phyloP scores from a whole-genome alignment of 345 rosid genomes.

The Eucalyptus decipiens region DNA sequence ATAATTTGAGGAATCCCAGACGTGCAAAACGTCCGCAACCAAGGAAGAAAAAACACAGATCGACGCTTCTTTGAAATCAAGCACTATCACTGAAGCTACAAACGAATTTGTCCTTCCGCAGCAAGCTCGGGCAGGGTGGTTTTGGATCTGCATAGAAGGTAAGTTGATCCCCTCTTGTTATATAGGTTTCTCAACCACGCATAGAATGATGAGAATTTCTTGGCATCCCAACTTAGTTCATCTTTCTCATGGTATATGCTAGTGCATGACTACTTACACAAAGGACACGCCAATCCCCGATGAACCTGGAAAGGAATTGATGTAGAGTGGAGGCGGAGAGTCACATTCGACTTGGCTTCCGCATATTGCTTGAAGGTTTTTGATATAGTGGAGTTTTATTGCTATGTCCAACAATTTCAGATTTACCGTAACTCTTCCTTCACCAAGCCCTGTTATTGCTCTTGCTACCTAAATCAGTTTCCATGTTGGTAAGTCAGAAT shows the following conservation, averaged over 20 bases:
- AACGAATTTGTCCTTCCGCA: slow-evolving; percentile 1
- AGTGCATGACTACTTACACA: too few relatives aligned
- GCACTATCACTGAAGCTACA: slow-evolving; percentile 1
- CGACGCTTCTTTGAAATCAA: too few relatives aligned
- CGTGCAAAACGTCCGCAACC: too few relatives aligned
- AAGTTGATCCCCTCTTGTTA: not conserved
- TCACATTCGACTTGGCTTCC: not conserved
- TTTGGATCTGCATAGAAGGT: slow-evolving; percentile 23
- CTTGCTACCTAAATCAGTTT: not conserved
- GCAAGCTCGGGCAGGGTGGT: slow-evolving; percentile 16
- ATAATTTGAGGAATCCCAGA: too few relatives aligned
- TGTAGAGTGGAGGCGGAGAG: not conserved
- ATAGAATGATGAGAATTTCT: not conserved
- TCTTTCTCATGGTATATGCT: not conserved
- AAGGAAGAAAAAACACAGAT: too few relatives aligned
- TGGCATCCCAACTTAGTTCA: not conserved
- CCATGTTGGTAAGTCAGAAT: not conserved
- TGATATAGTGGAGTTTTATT: not conserved
- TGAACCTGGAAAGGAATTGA: not conserved
- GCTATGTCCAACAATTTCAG: not conserved
- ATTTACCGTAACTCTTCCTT: not conserved
- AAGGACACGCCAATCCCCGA: not conserved
- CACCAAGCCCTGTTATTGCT: not conserved
- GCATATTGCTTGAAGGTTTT: not conserved
- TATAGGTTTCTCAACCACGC: not conserved